Percentiles rank a stretch among this genome's conserved stretches.
These are phyloP conservation scores for Termitomyces heimii DNA, from an alignment of 768 basidiomycete genomes.

Conservation along the genomic window DNA sequence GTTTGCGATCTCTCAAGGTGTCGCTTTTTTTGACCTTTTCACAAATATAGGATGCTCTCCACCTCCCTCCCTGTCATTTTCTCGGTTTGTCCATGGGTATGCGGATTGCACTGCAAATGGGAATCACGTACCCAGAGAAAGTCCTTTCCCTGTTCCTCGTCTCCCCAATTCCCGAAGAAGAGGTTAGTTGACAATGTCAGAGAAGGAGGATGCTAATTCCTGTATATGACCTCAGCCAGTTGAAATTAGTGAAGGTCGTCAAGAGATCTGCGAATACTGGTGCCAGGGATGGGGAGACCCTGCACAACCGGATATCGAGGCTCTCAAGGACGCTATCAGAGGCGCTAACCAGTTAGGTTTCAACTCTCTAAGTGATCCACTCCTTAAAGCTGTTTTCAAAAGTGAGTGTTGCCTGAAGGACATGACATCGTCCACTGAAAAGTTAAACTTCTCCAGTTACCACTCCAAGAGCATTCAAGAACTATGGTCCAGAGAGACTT, in stretches of 20 bases:
- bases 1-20: neutral
- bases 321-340: neutral
- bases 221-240: constrained; percentile 18
- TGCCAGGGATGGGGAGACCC: constrained; percentile 4
- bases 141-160: constrained; percentile 29
- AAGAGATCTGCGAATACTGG: constrained; percentile 22
- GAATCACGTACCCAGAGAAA: constrained; percentile 25
- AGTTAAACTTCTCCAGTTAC: constrained; percentile 12
- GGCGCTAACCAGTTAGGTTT: constrained; percentile 22
- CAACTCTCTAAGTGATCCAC: constrained; percentile 15
- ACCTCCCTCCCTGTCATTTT: constrained; percentile 31
- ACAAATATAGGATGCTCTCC: constrained; percentile 24
- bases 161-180: constrained; percentile 26
- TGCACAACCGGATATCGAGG: neutral
- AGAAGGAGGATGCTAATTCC: neutral
- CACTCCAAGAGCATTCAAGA: constrained; percentile 16
- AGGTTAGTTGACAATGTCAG: constrained; percentile 17
- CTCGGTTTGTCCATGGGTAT: constrained; percentile 32
- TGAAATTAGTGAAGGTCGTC: constrained; percentile 26
- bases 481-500: constrained; percentile 21
- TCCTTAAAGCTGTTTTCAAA: constrained; percentile 20
- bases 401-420: neutral
- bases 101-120: constrained; percentile 25
- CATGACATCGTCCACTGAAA: constrained; percentile 6
- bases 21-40: neutral